Evolutionary conservation across 352 stramenopile species (phyloP).

Genomic region (Albugo candida): DNA sequence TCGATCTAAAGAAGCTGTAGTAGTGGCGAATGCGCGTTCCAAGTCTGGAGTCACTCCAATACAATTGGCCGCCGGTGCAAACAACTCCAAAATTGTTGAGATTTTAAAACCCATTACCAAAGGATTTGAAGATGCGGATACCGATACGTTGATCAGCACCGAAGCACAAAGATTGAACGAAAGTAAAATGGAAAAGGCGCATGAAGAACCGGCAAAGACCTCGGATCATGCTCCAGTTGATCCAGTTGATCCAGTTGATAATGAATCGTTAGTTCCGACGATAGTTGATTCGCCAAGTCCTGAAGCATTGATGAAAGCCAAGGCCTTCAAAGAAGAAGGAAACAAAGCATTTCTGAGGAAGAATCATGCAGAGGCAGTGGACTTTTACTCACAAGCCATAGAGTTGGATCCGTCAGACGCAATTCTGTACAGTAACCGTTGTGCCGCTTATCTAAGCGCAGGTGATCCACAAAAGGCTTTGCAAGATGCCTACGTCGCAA

Average conservation of each 20-base stretch:
- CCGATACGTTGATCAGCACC: conserved; percentile 31
- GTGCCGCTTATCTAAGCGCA: conserved; percentile 35
- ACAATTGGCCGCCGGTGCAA: conserved; percentile 54
- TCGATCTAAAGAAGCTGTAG: conserved; percentile 22
- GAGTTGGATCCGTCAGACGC: conserved; percentile 30
- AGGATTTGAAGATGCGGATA: conserved; percentile 29
- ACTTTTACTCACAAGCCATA: conserved; percentile 43
- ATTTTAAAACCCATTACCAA: conserved; percentile 39
- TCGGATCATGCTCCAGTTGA: conserved; percentile 2
- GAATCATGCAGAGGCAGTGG: conserved; percentile 26
- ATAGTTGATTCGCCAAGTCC: conserved; percentile 19
- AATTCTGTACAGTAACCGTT: conserved; percentile 69
- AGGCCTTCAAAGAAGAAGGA: conserved; percentile 37
- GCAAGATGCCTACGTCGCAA: conserved; percentile 51
- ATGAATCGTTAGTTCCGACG: conserved; percentile 22
- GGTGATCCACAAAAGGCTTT: conserved; percentile 42
- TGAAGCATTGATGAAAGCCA: conserved; percentile 13
- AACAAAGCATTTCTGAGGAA: conserved; percentile 55
- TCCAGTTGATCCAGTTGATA: conserved; percentile 11
- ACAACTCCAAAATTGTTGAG: conserved; percentile 36
- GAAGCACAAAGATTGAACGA: conserved; percentile 44
- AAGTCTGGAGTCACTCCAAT: conserved; percentile 41
- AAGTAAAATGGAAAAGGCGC: neutral
- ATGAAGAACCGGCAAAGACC: conserved; percentile 19
- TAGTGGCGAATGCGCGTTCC: conserved; percentile 31